Conservation (phyloP, 495 filamentous ascomycete genomes). For the Xylaria scruposa region DNA sequence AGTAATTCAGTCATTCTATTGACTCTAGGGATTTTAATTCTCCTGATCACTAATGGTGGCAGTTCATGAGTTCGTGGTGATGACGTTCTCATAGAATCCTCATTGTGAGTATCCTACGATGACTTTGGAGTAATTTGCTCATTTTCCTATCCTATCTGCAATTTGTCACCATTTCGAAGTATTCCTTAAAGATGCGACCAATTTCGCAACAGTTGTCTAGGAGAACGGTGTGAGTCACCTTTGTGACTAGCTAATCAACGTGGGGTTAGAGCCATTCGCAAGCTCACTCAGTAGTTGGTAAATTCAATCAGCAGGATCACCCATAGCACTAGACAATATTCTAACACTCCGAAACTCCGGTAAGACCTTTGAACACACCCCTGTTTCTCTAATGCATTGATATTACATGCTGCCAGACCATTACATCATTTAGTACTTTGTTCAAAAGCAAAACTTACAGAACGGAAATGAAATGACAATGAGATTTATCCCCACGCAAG, state of each 20-base stretch:
- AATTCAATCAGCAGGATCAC: not conserved
- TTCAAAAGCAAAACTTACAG: not conserved
- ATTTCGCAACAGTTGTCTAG: not conserved
- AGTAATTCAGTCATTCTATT: not conserved
- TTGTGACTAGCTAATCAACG: not conserved
- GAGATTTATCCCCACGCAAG: not conserved
- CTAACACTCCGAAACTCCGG: not conserved
- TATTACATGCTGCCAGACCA: not conserved
- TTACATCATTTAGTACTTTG: not conserved
- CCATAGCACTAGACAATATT: not conserved
- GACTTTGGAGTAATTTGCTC: not conserved
- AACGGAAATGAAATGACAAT: too few relatives aligned
- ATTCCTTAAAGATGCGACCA: not conserved
- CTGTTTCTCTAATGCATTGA: not conserved
- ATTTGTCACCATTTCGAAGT: not conserved
- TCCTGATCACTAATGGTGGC: not conserved
- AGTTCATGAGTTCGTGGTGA: not conserved
- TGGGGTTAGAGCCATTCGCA: not conserved
- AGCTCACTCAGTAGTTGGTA: not conserved
- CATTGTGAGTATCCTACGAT: not conserved
- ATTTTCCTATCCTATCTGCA: not conserved
- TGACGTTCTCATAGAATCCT: slow-evolving; percentile 5
- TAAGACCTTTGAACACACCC: not conserved
- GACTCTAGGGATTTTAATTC: not conserved
- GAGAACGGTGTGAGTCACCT: not conserved